A percentile compares a stretch with the other conserved stretches of the same genome.
Evolutionary conservation across 805 yeast species (phyloP).

Genomic region (Yamadazyma laniorum): DNA sequence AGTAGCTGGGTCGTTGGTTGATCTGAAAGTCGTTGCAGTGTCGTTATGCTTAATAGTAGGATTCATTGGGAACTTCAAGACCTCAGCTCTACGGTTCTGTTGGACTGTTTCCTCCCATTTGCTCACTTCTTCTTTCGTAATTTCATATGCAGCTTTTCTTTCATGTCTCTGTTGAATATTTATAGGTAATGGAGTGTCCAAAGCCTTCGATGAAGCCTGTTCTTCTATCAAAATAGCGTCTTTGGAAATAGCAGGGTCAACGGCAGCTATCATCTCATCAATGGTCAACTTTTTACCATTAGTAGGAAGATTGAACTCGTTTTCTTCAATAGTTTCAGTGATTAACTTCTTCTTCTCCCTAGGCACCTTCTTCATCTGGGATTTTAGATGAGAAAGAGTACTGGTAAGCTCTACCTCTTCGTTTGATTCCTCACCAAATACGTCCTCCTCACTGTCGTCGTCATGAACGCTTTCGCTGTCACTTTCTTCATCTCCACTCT

Average conservation of each 20-base stretch:
- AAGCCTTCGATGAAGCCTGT: constrained; percentile 38
- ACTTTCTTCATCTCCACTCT: constrained; percentile 19
- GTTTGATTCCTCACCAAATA: constrained; percentile 32
- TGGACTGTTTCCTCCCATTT: constrained; percentile 87
- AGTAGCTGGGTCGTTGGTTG: constrained; percentile 44
- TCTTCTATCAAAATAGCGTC: constrained; percentile 48
- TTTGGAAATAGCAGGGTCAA: constrained; percentile 48
- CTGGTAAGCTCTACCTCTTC: constrained; percentile 53
- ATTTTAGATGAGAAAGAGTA: constrained; percentile 44
- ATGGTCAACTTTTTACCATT: constrained; percentile 58
- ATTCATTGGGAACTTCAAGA: constrained; percentile 71
- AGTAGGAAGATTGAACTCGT: constrained; percentile 67
- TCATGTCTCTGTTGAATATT: constrained; percentile 84
- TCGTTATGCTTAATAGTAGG: constrained; percentile 44
- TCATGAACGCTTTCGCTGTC: constrained; percentile 19
- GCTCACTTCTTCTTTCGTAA: constrained; percentile 80
- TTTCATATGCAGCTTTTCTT: constrained; percentile 85
- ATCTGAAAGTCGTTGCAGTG: constrained; percentile 52
- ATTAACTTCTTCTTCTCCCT: constrained; percentile 47
- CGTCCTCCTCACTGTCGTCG: constrained; percentile 21
- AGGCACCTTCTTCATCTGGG: constrained; percentile 32
- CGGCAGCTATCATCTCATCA: constrained; percentile 72
- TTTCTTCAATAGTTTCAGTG: constrained; percentile 58
- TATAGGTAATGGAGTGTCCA: constrained; percentile 80
- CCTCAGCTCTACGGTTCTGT: constrained; percentile 80